Evolutionary conservation across 331 rosid species (phyloP).

Genomic region (Cucumis variabilis): DNA sequence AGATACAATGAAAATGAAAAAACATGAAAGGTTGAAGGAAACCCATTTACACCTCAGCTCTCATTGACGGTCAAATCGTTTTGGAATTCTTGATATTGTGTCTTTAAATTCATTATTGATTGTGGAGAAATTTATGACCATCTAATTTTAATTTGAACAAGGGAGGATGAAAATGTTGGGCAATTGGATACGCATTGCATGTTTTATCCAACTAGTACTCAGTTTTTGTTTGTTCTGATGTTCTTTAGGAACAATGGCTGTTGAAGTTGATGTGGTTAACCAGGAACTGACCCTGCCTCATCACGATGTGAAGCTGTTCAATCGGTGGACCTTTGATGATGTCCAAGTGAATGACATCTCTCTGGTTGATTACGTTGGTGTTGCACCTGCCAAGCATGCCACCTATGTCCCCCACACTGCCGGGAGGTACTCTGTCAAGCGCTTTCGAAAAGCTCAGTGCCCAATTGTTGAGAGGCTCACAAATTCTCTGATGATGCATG

Average conservation of each 20-base stretch:
- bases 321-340: constrained; percentile 22
- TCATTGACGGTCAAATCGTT: no score
- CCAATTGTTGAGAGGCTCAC: constrained; percentile 90
- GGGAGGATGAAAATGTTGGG: not conserved
- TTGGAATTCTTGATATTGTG: no score
- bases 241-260: constrained; percentile 1
- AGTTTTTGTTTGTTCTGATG: not conserved
- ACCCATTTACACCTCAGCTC: no score
- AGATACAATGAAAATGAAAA: no score
- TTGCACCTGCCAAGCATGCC: constrained; percentile 41
- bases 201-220: not conserved
- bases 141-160: no score
- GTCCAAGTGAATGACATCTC: constrained; percentile 53
- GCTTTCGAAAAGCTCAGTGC: constrained; percentile 88
- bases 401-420: constrained; percentile 86
- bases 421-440: constrained; percentile 78
- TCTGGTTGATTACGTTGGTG: constrained; percentile 56
- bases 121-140: no score
- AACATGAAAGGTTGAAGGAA: no score
- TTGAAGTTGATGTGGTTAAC: constrained; percentile 16
- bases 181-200: not conserved
- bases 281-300: constrained; percentile 17
- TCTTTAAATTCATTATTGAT: no score
- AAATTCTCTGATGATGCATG: constrained; percentile 46
- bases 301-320: constrained; percentile 25